Evolutionary conservation across 805 yeast genomes (phyloP).

Genomic region (Pichia manshurica): DNA sequence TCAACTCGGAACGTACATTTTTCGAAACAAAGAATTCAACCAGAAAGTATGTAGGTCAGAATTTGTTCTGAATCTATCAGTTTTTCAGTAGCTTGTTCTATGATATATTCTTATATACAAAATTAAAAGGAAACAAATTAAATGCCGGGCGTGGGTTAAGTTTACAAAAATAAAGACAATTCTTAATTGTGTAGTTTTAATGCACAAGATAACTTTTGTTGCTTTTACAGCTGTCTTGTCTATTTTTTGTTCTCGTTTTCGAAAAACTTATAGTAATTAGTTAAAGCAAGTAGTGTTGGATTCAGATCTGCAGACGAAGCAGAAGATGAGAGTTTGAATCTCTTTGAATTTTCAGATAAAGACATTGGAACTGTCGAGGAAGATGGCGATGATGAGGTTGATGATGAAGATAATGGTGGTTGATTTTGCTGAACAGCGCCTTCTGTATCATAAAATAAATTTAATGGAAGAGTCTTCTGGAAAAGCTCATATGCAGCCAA

Average conservation of each 20-base stretch:
- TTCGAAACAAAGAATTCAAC: slow-evolving; percentile 39
- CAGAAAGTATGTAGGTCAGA: slow-evolving; percentile 24
- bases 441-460: slow-evolving; percentile 27
- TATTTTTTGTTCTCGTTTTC: slow-evolving; percentile 2
- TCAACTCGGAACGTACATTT: slow-evolving; percentile 39
- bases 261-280: slow-evolving; percentile 14
- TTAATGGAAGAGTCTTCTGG: slow-evolving; percentile 72
- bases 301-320: slow-evolving; percentile 22
- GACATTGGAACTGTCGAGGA: slow-evolving; percentile 6
- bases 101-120: background rate
- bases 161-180: background rate
- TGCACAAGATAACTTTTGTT: background rate
- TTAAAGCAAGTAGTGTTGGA: slow-evolving; percentile 22
- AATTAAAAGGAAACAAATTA: background rate
- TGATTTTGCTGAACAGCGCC: background rate
- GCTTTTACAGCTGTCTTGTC: too few relatives aligned
- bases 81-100: slow-evolving; percentile 1
- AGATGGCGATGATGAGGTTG: slow-evolving; percentile 18
- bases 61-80: slow-evolving; percentile 11
- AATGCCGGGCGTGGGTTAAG: background rate
- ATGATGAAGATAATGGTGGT: slow-evolving; percentile 7
- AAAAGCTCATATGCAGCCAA: slow-evolving; percentile 94
- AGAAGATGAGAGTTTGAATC: slow-evolving; percentile 27
- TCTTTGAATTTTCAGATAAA: slow-evolving; percentile 26
- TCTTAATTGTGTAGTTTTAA: too few relatives aligned